These are phyloP conservation scores for Tylopilus vinaceipallidus DNA, from an alignment of 768 basidiomycete species.

Conservation along the genomic window DNA sequence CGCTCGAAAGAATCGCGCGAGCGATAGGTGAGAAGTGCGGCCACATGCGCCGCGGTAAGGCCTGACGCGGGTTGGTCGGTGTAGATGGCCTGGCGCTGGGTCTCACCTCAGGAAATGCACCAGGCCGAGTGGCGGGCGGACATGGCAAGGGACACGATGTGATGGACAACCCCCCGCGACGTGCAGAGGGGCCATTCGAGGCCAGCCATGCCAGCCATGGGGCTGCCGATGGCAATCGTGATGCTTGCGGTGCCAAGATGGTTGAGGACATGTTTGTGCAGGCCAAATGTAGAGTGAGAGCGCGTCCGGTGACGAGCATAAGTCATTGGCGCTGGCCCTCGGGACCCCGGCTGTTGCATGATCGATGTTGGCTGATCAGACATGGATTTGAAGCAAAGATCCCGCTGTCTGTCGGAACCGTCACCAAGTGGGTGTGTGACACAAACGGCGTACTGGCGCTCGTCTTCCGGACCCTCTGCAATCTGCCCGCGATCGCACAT, in stretches of 20 bases:
- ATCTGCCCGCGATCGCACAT: too few species aligned
- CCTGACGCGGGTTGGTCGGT: constrained; percentile 86
- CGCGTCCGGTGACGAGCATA: too few species aligned
- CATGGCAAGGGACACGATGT: constrained; percentile 89
- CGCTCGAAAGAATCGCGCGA: constrained; percentile 92
- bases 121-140: constrained; percentile 96
- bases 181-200: constrained; percentile 97
- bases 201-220: constrained; percentile 97
- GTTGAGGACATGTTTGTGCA: constrained; percentile 89
- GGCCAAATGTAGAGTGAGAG: too few species aligned
- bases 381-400: too few species aligned
- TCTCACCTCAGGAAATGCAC: constrained; percentile 99
- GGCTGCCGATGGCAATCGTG: constrained; percentile 91
- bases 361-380: too few species aligned
- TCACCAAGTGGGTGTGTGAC: constrained; percentile 64
- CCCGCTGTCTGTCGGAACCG: too few species aligned
- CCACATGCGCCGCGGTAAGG: constrained; percentile 91
- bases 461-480: too few species aligned
- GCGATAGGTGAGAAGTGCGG: constrained; percentile 90
- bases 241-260: constrained; percentile 76
- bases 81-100: constrained; percentile 95
- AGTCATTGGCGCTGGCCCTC: too few species aligned
- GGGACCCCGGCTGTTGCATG: too few species aligned
- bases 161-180: constrained; percentile 68
- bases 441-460: constrained; percentile 66